Conservation (phyloP, 768 basidiomycete genomes). For the Termitomyces sp. region DNA sequence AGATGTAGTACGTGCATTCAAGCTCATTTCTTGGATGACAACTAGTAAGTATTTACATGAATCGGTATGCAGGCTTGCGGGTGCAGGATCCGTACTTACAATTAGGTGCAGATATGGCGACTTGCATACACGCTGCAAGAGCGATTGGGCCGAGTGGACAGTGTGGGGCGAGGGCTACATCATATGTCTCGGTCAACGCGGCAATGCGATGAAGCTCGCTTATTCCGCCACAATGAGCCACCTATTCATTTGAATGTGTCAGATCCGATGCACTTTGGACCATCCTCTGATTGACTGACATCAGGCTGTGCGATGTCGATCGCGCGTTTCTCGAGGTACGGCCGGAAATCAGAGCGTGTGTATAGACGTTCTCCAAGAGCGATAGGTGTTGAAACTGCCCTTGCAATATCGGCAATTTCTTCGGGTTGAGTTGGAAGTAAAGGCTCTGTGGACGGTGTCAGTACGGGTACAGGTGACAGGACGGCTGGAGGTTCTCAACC, state of each 20-base stretch:
- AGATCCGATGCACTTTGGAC: not conserved
- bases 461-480: not conserved
- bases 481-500: conserved; percentile 22
- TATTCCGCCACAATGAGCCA: conserved; percentile 60
- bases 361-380: conserved; percentile 61
- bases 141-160: conserved; percentile 72
- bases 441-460: conserved; percentile 35
- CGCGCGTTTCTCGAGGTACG: conserved; percentile 58
- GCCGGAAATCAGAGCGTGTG: conserved; percentile 58
- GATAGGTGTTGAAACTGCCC: conserved; percentile 54
- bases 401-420: conserved; percentile 58
- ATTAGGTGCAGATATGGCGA: conserved; percentile 55
- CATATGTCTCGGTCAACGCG: conserved; percentile 60
- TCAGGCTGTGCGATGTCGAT: conserved; percentile 73
- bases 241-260: conserved; percentile 25
- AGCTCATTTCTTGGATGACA: conserved; percentile 64
- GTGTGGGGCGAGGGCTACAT: conserved; percentile 69
- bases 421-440: conserved; percentile 56
- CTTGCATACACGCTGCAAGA: conserved; percentile 65
- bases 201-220: conserved; percentile 56
- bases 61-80: not conserved
- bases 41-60: conserved; percentile 28
- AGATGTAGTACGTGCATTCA: conserved; percentile 35
- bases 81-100: conserved; percentile 31
- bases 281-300: conserved; percentile 26